Evolutionary conservation across 208 protist genomes (phyloP).

Genomic region (Wallacemonas sp.): DNA sequence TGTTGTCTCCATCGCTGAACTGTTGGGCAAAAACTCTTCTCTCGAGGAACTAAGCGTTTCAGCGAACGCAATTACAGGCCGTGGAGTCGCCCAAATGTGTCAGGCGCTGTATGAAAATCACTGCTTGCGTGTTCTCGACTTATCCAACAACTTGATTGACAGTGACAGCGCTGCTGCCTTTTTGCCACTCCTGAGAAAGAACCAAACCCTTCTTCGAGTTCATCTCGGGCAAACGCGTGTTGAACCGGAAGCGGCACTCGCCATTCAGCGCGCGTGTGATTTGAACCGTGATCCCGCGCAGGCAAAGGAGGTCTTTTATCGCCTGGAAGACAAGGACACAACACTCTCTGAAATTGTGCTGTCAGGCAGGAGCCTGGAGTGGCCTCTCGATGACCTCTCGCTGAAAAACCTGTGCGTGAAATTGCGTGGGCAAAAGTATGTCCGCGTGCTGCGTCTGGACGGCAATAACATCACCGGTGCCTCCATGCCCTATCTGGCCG

Average conservation of each 20-base stretch:
- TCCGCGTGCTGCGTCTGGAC: constrained; percentile 47
- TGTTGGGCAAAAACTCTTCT: constrained; percentile 60
- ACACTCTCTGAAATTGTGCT: constrained; percentile 55
- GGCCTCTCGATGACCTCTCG: constrained; percentile 59
- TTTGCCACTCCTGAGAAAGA: constrained; percentile 56
- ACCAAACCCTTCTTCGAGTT: constrained; percentile 46
- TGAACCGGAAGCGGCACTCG: constrained; percentile 17
- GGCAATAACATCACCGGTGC: constrained; percentile 58
- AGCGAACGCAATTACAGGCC: constrained; percentile 76
- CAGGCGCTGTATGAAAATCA: constrained; percentile 73
- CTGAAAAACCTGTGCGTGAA: constrained; percentile 57
- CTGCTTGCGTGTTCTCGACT: constrained; percentile 51
- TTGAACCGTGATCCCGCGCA: constrained; percentile 68
- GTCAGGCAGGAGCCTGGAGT: constrained; percentile 22
- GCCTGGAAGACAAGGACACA: constrained; percentile 48
- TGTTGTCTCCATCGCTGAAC: constrained; percentile 51
- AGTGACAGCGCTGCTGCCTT: constrained; percentile 44
- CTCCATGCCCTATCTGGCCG: constrained; percentile 52
- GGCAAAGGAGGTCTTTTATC: constrained; percentile 65
- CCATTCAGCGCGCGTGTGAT: constrained; percentile 54
- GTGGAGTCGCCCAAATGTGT: constrained; percentile 58
- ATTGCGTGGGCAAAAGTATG: constrained; percentile 34
- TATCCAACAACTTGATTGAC: constrained; percentile 72
- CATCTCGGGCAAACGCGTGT: constrained; percentile 60
- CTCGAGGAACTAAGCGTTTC: constrained; percentile 51